A percentile compares a stretch with the other conserved stretches of the same genome.
Evolutionary conservation across 192 early-diverging fungal species (phyloP).

Genomic region (Helicostylum pulchrum): DNA sequence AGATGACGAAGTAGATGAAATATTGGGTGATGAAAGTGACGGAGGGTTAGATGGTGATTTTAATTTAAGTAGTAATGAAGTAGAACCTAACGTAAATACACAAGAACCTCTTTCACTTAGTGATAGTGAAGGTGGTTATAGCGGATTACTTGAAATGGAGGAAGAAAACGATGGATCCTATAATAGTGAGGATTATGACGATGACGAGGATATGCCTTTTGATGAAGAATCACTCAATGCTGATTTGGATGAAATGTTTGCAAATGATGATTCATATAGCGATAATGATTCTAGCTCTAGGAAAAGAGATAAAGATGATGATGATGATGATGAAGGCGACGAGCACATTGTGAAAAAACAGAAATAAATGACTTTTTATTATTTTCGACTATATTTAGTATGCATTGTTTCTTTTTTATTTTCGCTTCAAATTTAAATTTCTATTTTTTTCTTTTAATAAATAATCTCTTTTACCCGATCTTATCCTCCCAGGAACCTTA

Average conservation of each 20-base stretch:
- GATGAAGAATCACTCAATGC: slow-evolving; percentile 1
- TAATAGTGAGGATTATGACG: background rate
- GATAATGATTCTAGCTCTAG: too few relatives aligned
- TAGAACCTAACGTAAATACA: background rate
- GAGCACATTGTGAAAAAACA: too few relatives aligned
- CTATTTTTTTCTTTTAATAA: too few relatives aligned
- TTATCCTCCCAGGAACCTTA: too few relatives aligned
- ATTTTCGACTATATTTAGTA: too few relatives aligned
- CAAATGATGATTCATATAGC: background rate
- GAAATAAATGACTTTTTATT: too few relatives aligned
- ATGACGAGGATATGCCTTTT: slow-evolving; percentile 2
- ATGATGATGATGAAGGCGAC: too few relatives aligned
- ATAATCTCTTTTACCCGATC: too few relatives aligned
- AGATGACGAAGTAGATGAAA: slow-evolving; percentile 14
- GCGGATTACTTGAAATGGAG: background rate
- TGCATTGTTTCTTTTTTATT: too few relatives aligned
- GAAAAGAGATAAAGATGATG: too few relatives aligned
- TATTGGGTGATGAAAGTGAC: slow-evolving; percentile 19
- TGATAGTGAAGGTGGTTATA: background rate
- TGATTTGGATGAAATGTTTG: background rate
- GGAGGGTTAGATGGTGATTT: slow-evolving; percentile 20
- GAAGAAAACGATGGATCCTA: background rate
- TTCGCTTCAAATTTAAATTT: too few relatives aligned
- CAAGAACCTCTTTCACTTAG: background rate
- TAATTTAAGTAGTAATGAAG: background rate